phyloP scores from a whole-genome alignment of 805 yeast genomes.

The Scheffersomyces stipitis region DNA sequence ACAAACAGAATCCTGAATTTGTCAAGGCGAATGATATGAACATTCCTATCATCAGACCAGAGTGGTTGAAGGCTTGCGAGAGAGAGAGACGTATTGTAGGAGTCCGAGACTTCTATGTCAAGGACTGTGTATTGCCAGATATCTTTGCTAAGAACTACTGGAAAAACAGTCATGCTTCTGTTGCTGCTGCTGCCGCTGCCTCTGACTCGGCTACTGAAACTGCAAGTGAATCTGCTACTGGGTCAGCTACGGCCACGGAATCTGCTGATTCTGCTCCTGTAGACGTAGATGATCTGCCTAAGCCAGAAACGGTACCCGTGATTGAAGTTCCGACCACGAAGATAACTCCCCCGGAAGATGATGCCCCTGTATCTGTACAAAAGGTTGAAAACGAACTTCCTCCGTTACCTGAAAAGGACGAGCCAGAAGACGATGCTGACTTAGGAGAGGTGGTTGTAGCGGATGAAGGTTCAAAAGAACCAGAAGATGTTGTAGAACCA shows the following conservation, averaged over 20 bases:
- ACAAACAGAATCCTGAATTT: constrained; percentile 67
- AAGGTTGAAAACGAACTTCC: too few relatives aligned
- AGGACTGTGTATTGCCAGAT: constrained; percentile 48
- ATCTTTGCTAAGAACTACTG: constrained; percentile 43
- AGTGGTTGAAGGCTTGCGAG: constrained; percentile 95
- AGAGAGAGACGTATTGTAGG: constrained; percentile 87
- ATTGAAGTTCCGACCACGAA: constrained; percentile 2
- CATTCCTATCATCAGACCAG: constrained; percentile 93
- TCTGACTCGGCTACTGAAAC: too few relatives aligned
- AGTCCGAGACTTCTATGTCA: constrained; percentile 80
- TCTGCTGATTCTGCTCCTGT: too few relatives aligned
- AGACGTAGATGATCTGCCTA: too few relatives aligned
- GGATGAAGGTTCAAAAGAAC: neutral
- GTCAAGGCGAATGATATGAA: constrained; percentile 79
- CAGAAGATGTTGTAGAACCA: constrained; percentile 2
- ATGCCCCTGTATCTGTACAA: constrained; percentile 1
- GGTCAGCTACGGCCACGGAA: too few relatives aligned
- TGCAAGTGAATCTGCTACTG: too few relatives aligned
- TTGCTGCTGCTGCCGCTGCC: neutral
- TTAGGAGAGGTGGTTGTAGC: neutral
- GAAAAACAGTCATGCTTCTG: constrained; percentile 15
- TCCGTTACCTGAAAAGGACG: neutral
- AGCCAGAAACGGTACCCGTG: constrained; percentile 8
- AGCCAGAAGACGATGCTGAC: neutral
- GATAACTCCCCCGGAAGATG: constrained; percentile 4